Conservation (phyloP, 192 early-diverging fungal species). For the Coemansia brasiliensis region DNA sequence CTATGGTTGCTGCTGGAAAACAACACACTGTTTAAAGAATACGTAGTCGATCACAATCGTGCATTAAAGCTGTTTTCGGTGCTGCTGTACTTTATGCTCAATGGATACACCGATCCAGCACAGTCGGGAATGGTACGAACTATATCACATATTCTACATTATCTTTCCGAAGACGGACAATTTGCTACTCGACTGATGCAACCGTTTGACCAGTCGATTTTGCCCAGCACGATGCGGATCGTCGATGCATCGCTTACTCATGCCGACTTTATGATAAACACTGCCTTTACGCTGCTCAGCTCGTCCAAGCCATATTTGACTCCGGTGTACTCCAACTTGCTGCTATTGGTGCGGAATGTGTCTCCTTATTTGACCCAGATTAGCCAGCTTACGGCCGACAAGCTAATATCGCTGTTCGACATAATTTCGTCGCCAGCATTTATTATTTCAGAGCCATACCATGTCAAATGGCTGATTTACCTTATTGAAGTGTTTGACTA, state of each 20-base stretch:
- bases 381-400: conserved; percentile 67
- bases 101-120: conserved; percentile 38
- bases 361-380: conserved; percentile 78
- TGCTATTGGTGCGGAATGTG: conserved; percentile 80
- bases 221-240: conserved; percentile 61
- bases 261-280: conserved; percentile 83
- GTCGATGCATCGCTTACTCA: conserved; percentile 64
- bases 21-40: conserved; percentile 60
- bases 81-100: conserved; percentile 53
- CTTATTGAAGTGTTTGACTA: conserved; percentile 81
- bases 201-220: conserved; percentile 55
- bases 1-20: conserved; percentile 83
- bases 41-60: conserved; percentile 51
- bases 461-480: conserved; percentile 73
- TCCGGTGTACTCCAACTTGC: conserved; percentile 73
- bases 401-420: conserved; percentile 72
- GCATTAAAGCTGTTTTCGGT: conserved; percentile 42
- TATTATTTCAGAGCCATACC: conserved; percentile 74
- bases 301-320: conserved; percentile 66
- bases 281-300: conserved; percentile 72
- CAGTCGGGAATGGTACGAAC: conserved; percentile 69
- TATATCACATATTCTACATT: conserved; percentile 60
- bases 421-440: conserved; percentile 78
- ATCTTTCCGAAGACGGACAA: conserved; percentile 46
- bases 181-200: conserved; percentile 54